These are phyloP conservation scores for Salvia rosmarinus DNA, from an alignment of 257 asterid genomes.

Conservation along the genomic window DNA sequence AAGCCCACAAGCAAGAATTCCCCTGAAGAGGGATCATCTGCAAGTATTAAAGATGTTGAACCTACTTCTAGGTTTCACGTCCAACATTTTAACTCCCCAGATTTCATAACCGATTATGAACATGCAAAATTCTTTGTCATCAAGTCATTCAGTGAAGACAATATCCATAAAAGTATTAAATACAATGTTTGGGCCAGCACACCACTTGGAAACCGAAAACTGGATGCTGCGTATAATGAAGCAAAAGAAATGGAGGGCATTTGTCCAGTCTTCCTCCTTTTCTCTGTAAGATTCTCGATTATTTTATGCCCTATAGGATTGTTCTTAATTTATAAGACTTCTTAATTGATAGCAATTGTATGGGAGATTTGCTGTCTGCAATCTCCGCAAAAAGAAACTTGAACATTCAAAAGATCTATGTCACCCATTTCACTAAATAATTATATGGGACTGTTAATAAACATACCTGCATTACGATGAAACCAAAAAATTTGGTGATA, in stretches of 20 bases:
- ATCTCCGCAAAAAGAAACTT: constrained; percentile 11
- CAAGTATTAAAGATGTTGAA: constrained; percentile 62
- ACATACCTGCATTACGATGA: background rate
- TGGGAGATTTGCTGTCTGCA: constrained; percentile 10
- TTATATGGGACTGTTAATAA: constrained; percentile 2
- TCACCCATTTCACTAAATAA: constrained; percentile 4
- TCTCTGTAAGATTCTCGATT: constrained; percentile 67
- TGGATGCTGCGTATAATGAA: constrained; percentile 89
- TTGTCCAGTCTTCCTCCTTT: constrained; percentile 87
- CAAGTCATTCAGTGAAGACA: constrained; percentile 97
- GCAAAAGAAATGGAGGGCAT: constrained; percentile 64
- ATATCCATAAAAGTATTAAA: constrained; percentile 93
- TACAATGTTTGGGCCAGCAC: constrained; percentile 98
- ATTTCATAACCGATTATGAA: constrained; percentile 69
- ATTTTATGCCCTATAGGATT: constrained; percentile 20
- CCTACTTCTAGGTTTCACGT: constrained; percentile 56
- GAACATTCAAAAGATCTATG: background rate
- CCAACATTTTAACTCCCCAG: constrained; percentile 67
- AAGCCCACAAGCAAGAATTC: constrained; percentile 67
- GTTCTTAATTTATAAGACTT: constrained; percentile 42
- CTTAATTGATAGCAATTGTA: constrained; percentile 2
- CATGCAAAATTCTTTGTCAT: constrained; percentile 86
- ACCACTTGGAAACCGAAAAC: constrained; percentile 89
- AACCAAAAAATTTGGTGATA: constrained; percentile 3
- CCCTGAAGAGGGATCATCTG: constrained; percentile 67